A percentile compares a stretch with the other conserved stretches of the same genome.
These are phyloP conservation scores for Tremellales sp. DNA, from an alignment of 1,284 basidiomycete species.

Conservation along the genomic window DNA sequence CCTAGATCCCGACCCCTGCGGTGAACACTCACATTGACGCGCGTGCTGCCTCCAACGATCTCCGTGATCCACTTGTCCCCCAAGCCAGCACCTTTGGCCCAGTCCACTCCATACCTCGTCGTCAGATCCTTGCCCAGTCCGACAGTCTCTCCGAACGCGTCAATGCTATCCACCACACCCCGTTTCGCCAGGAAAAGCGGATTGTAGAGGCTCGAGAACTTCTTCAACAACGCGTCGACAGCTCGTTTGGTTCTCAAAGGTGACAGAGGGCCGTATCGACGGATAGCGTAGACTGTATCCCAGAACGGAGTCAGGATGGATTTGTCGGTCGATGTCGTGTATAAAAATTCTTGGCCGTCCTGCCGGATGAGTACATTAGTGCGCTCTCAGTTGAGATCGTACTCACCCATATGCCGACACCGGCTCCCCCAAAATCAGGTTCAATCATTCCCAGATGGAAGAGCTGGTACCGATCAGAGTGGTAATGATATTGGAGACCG, in stretches of 20 bases:
- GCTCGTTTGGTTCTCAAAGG: slow-evolving; percentile 57
- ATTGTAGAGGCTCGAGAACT: slow-evolving; percentile 38
- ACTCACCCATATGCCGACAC: slow-evolving; percentile 39
- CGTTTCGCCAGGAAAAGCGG: slow-evolving; percentile 26
- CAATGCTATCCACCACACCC: slow-evolving; percentile 27
- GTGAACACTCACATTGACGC: slow-evolving; percentile 67
- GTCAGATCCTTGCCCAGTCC: slow-evolving; percentile 49
- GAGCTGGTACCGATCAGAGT: slow-evolving; percentile 52
- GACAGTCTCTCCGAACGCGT: slow-evolving; percentile 32
- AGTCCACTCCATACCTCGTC: slow-evolving; percentile 58
- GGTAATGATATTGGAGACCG: background rate
- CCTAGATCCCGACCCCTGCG: no score
- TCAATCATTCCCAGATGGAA: slow-evolving; percentile 65
- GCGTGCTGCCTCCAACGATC: slow-evolving; percentile 73
- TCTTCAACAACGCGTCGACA: slow-evolving; percentile 23
- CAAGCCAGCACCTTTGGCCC: slow-evolving; percentile 59
- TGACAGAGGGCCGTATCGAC: slow-evolving; percentile 74
- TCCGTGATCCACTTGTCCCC: slow-evolving; percentile 65
- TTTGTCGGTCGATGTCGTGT: slow-evolving; percentile 55
- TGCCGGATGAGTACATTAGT: slow-evolving; percentile 49
- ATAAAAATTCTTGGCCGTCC: slow-evolving; percentile 73
- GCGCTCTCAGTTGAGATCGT: background rate
- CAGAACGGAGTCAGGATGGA: slow-evolving; percentile 55
- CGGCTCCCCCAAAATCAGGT: slow-evolving; percentile 50
- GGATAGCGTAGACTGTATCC: slow-evolving; percentile 66